A percentile compares a stretch with the other conserved stretches of the same genome.
Conservation (phyloP, 2,329 filamentous ascomycete species). For the Eurotiales sp. region DNA sequence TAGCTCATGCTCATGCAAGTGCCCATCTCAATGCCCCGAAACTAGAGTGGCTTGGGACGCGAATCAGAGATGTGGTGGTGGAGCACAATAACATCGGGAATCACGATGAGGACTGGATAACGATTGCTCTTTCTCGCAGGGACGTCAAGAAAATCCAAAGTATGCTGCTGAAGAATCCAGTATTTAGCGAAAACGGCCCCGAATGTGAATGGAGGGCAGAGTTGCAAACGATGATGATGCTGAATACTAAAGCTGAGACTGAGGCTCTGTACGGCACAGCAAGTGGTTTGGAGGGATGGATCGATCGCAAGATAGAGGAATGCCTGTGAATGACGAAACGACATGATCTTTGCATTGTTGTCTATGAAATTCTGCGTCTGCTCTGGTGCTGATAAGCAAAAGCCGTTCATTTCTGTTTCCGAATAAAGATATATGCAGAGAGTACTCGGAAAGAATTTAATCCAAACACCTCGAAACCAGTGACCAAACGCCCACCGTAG, state of each 20-base stretch:
- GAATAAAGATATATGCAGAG: conserved; percentile 1
- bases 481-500: conserved; percentile 1
- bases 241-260: conserved; percentile 61
- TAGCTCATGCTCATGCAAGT: conserved; percentile 53
- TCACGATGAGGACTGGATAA: conserved; percentile 22
- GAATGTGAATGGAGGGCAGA: conserved; percentile 48
- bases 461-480: not conserved
- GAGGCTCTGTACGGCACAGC: conserved; percentile 50
- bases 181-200: conserved; percentile 41
- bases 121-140: conserved; percentile 48
- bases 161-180: conserved; percentile 49
- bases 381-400: not conserved
- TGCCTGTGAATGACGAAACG: not conserved
- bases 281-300: conserved; percentile 42
- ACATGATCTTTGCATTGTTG: too few relatives aligned
- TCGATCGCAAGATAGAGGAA: conserved; percentile 34
- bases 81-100: conserved; percentile 22
- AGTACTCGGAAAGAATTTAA: not conserved
- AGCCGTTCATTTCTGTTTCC: not conserved
- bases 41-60: conserved; percentile 59
- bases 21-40: conserved; percentile 42
- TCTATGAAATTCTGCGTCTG: too few relatives aligned
- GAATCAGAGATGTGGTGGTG: conserved; percentile 33
- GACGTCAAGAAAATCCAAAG: conserved; percentile 53
- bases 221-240: conserved; percentile 59